phyloP scores from a whole-genome alignment of 2,329 filamentous ascomycete genomes.

The Magnaporthiopsis rhizophila region DNA sequence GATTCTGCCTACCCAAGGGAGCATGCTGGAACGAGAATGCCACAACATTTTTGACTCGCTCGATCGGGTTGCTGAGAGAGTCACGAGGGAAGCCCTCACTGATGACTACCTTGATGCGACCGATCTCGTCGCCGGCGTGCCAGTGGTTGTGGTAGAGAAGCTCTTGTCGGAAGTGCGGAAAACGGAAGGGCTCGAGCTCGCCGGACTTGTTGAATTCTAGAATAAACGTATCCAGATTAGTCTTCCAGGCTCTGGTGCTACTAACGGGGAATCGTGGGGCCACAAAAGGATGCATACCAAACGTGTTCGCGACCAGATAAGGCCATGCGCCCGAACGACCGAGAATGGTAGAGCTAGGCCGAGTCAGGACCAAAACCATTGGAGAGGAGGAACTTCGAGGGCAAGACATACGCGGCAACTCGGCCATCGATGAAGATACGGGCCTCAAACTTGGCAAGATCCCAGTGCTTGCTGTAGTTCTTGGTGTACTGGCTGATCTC shows the following conservation, averaged over 20 bases:
- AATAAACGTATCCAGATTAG: conserved; percentile 3
- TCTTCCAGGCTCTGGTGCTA: too few species aligned
- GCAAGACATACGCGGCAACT: conserved; percentile 43
- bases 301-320: conserved; percentile 37
- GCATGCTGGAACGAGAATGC: conserved; percentile 82
- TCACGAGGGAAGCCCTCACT: conserved; percentile 62
- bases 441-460: conserved; percentile 54
- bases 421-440: conserved; percentile 62
- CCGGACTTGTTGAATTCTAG: conserved; percentile 47
- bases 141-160: conserved; percentile 63
- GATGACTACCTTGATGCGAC: conserved; percentile 69
- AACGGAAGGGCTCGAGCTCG: conserved; percentile 55
- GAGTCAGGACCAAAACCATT: background rate
- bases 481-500: conserved; percentile 49
- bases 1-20: conserved; percentile 52
- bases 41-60: conserved; percentile 63
- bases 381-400: background rate
- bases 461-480: conserved; percentile 46
- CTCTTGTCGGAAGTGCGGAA: conserved; percentile 64
- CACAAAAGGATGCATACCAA: conserved; percentile 23
- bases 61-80: conserved; percentile 44
- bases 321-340: conserved; percentile 43
- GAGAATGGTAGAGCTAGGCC: conserved; percentile 45
- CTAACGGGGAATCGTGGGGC: background rate
- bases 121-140: conserved; percentile 62